Evolutionary conservation across 495 filamentous ascomycete genomes (phyloP).

Genomic region (Hyaloscypha hepaticicola): DNA sequence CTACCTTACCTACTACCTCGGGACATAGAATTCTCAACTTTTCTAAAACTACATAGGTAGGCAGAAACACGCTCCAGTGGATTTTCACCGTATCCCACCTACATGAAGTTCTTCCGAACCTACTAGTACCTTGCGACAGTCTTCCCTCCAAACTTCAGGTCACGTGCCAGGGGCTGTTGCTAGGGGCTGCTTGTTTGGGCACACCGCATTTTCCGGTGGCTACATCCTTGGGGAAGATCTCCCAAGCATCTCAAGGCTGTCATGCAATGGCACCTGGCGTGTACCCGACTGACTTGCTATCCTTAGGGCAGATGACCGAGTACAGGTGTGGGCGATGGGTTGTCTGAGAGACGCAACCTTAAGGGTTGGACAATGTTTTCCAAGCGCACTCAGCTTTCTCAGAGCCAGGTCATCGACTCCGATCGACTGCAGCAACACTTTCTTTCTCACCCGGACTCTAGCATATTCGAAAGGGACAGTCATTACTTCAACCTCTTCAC

Average conservation of each 20-base stretch:
- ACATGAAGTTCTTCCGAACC: too few species aligned
- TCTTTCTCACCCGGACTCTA: background rate
- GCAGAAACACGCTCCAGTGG: too few species aligned
- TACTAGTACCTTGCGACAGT: too few species aligned
- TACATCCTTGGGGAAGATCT: slow-evolving; percentile 10
- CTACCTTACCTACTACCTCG: too few species aligned
- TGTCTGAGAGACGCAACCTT: background rate
- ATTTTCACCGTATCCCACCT: too few species aligned
- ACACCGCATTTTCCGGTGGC: background rate
- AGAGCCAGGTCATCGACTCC: background rate
- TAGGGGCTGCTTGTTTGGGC: too few species aligned
- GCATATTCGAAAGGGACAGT: slow-evolving; percentile 4
- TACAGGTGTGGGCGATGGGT: background rate
- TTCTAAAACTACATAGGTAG: too few species aligned
- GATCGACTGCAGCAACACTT: background rate
- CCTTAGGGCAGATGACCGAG: background rate
- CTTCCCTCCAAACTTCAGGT: too few species aligned
- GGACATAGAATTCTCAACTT: too few species aligned
- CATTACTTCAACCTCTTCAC: background rate
- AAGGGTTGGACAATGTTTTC: background rate
- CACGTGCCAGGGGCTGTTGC: background rate
- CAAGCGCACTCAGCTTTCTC: background rate
- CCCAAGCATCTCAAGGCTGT: slow-evolving; percentile 2
- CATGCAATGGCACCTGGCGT: background rate
- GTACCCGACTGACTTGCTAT: slow-evolving; percentile 6